These are phyloP conservation scores for Salvia rosmarinus DNA, from an alignment of 257 asterid species.

Conservation along the genomic window DNA sequence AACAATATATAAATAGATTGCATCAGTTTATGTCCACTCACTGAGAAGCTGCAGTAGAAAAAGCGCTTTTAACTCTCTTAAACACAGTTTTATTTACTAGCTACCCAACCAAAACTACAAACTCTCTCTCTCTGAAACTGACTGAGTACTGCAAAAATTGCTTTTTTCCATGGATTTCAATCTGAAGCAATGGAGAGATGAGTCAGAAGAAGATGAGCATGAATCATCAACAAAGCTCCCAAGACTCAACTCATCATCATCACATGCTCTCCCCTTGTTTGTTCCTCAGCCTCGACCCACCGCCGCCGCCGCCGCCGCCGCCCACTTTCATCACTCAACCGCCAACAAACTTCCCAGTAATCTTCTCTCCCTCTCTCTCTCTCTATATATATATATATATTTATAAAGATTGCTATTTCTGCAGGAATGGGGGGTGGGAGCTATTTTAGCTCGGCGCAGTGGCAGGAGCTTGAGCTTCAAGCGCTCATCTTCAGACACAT, in stretches of 20 bases:
- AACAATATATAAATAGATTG: too few relatives aligned
- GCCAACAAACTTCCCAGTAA: slow-evolving; percentile 55
- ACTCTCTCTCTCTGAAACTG: slow-evolving; percentile 14
- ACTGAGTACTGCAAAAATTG: background rate
- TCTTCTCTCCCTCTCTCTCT: slow-evolving; percentile 15
- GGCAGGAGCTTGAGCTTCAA: slow-evolving; percentile 96
- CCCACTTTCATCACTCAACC: too few relatives aligned
- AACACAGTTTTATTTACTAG: slow-evolving; percentile 13
- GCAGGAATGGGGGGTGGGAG: slow-evolving; percentile 59
- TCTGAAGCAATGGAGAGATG: slow-evolving; percentile 78
- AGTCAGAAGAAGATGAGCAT: slow-evolving; percentile 43
- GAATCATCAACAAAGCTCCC: slow-evolving; percentile 52
- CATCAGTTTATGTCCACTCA: too few relatives aligned
- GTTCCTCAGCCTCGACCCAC: slow-evolving; percentile 43
- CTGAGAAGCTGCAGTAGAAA: too few relatives aligned
- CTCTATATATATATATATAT: background rate
- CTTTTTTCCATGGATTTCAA: slow-evolving; percentile 60
- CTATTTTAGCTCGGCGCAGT: slow-evolving; percentile 80
- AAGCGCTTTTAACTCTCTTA: background rate
- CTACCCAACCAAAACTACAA: slow-evolving; percentile 23
- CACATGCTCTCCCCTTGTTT: slow-evolving; percentile 61
- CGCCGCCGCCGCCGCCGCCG: slow-evolving; percentile 43
- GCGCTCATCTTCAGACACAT: slow-evolving; percentile 81
- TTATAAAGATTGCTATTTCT: too few relatives aligned
- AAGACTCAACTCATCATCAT: slow-evolving; percentile 39